phyloP scores from a whole-genome alignment of 2,329 filamentous ascomycete species.

The Phoma sp. region DNA sequence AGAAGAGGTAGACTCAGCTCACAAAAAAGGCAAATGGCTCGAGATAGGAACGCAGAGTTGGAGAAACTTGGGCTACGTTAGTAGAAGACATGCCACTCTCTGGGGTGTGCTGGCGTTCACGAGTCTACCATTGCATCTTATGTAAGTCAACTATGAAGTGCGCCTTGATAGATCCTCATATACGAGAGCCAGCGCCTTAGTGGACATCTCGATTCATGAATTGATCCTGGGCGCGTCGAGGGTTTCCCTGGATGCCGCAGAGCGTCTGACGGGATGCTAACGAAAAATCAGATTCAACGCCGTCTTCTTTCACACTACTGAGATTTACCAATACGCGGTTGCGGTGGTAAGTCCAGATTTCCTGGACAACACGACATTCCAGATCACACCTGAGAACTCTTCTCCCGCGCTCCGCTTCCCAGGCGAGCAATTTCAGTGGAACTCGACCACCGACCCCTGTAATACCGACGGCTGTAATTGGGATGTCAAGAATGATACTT shows the following conservation, averaged over 20 bases:
- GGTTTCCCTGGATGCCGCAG: too few relatives aligned
- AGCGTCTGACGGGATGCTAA: neutral
- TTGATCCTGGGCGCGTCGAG: too few relatives aligned
- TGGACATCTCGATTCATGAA: too few relatives aligned
- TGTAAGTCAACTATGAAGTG: conserved; percentile 7
- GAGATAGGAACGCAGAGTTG: conserved; percentile 26
- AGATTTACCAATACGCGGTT: conserved; percentile 26
- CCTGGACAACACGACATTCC: conserved; percentile 11
- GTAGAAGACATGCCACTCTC: conserved; percentile 15
- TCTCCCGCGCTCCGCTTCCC: conserved; percentile 13
- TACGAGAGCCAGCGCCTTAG: too few relatives aligned
- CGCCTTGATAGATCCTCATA: too few relatives aligned
- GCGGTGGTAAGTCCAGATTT: conserved; percentile 18
- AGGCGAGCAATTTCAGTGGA: conserved; percentile 4
- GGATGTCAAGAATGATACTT: conserved; percentile 10
- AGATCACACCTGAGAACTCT: conserved; percentile 14
- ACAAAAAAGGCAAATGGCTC: conserved; percentile 32
- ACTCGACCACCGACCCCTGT: neutral
- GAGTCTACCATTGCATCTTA: conserved; percentile 25
- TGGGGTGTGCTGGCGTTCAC: conserved; percentile 20
- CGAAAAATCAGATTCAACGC: conserved; percentile 18
- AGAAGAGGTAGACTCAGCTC: conserved; percentile 27
- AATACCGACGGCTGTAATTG: conserved; percentile 9
- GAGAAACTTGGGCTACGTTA: conserved; percentile 19
- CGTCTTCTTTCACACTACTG: conserved; percentile 23